These are phyloP conservation scores for Hypocreales sp. DNA, from an alignment of 2,329 filamentous ascomycete species.

Conservation along the genomic window DNA sequence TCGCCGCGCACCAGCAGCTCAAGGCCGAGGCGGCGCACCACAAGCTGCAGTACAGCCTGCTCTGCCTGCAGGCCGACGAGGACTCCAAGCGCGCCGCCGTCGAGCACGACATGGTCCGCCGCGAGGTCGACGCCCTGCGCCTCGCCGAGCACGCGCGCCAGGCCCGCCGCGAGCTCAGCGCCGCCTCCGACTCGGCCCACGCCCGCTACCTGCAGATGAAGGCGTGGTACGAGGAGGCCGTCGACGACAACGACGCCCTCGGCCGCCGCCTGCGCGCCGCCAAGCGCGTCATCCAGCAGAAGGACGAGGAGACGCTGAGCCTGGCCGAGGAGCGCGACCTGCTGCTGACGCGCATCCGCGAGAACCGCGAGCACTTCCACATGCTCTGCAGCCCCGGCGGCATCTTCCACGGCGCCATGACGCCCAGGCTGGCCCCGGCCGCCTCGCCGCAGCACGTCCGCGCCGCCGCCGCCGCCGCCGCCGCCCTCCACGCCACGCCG, in stretches of 20 bases:
- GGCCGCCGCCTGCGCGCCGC: constrained; percentile 53
- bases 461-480: constrained; percentile 19
- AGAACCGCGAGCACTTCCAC: constrained; percentile 79
- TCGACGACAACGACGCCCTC: constrained; percentile 49
- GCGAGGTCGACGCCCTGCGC: constrained; percentile 74
- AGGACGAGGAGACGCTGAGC: constrained; percentile 55
- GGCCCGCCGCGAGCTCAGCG: constrained; percentile 35
- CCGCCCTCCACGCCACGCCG: constrained; percentile 30
- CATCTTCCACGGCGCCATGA: constrained; percentile 46
- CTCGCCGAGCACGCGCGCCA: constrained; percentile 55
- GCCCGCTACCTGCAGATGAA: constrained; percentile 47
- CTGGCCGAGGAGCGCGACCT: constrained; percentile 64
- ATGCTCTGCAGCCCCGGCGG: constrained; percentile 61
- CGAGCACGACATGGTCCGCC: constrained; percentile 80
- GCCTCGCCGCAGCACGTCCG: constrained; percentile 29
- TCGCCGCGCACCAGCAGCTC: constrained; percentile 41
- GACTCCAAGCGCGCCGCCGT: constrained; percentile 76
- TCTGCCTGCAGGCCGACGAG: constrained; percentile 71
- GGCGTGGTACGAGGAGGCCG: constrained; percentile 47
- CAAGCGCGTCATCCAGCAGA: constrained; percentile 63
- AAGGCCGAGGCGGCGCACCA: constrained; percentile 81
- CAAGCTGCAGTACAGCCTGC: constrained; percentile 76
- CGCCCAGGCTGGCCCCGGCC: constrained; percentile 33
- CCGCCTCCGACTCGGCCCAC: constrained; percentile 35
- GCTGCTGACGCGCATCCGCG: constrained; percentile 69